Evolutionary conservation across 805 yeast genomes (phyloP), one percentile per base, ranked within the genome.

Genomic region (Candida wancherniae): DNA sequence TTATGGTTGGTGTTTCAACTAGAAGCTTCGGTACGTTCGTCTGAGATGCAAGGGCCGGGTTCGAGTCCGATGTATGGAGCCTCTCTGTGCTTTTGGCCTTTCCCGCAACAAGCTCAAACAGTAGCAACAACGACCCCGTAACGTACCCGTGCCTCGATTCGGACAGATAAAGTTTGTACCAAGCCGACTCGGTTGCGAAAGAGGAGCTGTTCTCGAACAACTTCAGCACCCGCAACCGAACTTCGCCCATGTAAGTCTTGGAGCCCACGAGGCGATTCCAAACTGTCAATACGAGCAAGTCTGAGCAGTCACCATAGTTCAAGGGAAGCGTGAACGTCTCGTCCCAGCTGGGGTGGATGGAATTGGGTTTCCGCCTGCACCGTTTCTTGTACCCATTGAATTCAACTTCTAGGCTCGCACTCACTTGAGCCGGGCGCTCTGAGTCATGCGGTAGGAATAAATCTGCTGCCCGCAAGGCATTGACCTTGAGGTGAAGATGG

Each of bases 101-200:
- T 4, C 55, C 48, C 7, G 47, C 39, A 29, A 69, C 42, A 28
- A 71, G 40, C 33, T 66, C 70, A 35, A 71, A 62, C 20, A 69
- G 63, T 7, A 68, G 29, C 14, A 68, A 50, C 9, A 73, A 33
- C 0, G 74, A 66, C 0, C 78, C 78, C 1, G 75, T 69, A 9
- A 71, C 69, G 44, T 58, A 73, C 9, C 64, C 50, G 22, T 63
- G 61, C 31, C 63, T 51, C 1, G 55, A 47, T 24, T 49, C 53
- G 14, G 62, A 62, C 6, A 74, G 67, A 29, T 61, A 58, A 5
- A 73, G 47, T 37, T 60, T 58, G 42, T 61, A 66, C 76, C 76
- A 73, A 29, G 61, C 56, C 7, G 69, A 46, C 2, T 56, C 61
- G 2, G 57, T 53, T 10, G 40, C 37, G 30, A 51, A 40, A 6